These are phyloP conservation scores for Halophytophthora batemanensis DNA, from an alignment of 352 stramenopile genomes.

Conservation along the genomic window DNA sequence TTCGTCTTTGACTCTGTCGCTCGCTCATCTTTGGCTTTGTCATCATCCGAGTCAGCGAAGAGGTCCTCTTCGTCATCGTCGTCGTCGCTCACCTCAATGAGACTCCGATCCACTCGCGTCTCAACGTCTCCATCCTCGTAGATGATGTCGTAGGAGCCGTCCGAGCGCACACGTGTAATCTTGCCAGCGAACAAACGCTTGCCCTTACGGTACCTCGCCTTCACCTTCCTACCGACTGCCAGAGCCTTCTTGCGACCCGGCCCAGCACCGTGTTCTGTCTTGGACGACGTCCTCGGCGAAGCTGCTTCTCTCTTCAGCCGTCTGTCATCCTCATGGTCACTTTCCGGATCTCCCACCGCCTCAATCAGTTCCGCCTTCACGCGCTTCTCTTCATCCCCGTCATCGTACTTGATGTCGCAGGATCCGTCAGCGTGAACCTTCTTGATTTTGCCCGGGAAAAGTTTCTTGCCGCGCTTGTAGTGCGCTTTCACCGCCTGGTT, in stretches of 20 bases:
- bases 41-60: conserved; percentile 39
- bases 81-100: conserved; percentile 8
- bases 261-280: not conserved
- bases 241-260: conserved; percentile 12
- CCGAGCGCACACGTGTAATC: conserved; percentile 43
- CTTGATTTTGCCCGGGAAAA: conserved; percentile 50
- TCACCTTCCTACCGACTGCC: conserved; percentile 28
- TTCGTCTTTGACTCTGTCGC: not conserved
- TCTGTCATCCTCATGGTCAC: conserved; percentile 12
- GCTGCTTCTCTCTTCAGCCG: conserved; percentile 1
- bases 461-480: conserved; percentile 46
- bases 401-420: conserved; percentile 66
- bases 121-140: conserved; percentile 77
- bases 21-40: conserved; percentile 14
- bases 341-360: conserved; percentile 4
- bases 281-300: not conserved
- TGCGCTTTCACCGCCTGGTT: conserved; percentile 36
- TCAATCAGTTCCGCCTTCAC: conserved; percentile 33
- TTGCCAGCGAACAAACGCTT: conserved; percentile 43
- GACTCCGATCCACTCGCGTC: conserved; percentile 30
- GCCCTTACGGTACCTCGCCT: conserved; percentile 44
- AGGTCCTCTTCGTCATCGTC: conserved; percentile 47
- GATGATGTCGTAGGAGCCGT: conserved; percentile 55
- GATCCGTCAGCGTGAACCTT: conserved; percentile 48
- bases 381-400: conserved; percentile 50